Conservation (phyloP, 352 stramenopile species). For the Phytopythium kandeliae region DNA sequence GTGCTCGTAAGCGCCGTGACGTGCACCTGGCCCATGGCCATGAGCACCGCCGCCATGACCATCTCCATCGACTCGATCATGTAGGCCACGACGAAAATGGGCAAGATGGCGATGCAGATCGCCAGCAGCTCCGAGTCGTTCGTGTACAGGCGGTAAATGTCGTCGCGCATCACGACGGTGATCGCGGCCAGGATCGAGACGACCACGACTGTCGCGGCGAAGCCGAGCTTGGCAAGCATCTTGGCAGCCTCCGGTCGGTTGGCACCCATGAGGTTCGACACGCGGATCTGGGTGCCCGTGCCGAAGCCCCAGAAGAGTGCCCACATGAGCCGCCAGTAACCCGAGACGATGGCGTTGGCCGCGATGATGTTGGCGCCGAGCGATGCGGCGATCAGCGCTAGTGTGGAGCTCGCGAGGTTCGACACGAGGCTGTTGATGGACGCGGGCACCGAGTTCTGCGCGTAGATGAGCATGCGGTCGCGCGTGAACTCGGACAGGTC, state of each 20-base stretch:
- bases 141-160: slow-evolving; percentile 56
- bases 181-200: slow-evolving; percentile 44
- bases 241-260: slow-evolving; percentile 37
- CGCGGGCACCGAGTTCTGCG: slow-evolving; percentile 57
- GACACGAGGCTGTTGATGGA: slow-evolving; percentile 64
- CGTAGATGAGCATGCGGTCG: slow-evolving; percentile 57
- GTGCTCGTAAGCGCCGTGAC: slow-evolving; percentile 48
- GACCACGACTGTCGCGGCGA: slow-evolving; percentile 45
- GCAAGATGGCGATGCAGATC: slow-evolving; percentile 46
- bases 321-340: slow-evolving; percentile 45
- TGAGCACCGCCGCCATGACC: slow-evolving; percentile 33
- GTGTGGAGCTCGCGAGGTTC: slow-evolving; percentile 62
- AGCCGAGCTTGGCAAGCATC: slow-evolving; percentile 51
- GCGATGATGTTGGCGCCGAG: slow-evolving; percentile 74
- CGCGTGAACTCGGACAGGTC: slow-evolving; percentile 45
- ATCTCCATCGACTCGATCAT: slow-evolving; percentile 62
- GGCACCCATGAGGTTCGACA: slow-evolving; percentile 51
- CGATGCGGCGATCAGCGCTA: slow-evolving; percentile 64
- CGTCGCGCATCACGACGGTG: slow-evolving; percentile 31
- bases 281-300: slow-evolving; percentile 53
- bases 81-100: slow-evolving; percentile 49
- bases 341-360: slow-evolving; percentile 57
- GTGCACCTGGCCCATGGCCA: slow-evolving; percentile 46
- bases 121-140: slow-evolving; percentile 42
- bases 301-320: slow-evolving; percentile 64